Base-by-base conservation (phyloP, 83 land plant genomes). In the Diphasiastrum complanatum region DNA sequence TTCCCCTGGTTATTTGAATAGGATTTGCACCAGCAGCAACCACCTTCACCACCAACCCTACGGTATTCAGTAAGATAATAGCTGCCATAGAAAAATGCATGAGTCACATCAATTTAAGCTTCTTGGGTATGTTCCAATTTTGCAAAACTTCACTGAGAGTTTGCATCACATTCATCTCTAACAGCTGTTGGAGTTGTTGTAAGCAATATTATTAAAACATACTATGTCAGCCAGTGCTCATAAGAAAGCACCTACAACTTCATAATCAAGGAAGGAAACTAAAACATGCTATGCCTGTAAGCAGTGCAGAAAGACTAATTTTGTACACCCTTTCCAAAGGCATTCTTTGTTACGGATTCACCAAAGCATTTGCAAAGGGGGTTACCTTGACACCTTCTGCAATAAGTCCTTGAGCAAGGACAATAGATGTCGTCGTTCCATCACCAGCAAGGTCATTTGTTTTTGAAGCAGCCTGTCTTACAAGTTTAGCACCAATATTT, bases 401-500 rank as follows among this genome's bases (percentile, higher is more conserved):
- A 46, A 91, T 91, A n/a, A 91, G 79, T 29, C 95, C 97, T 61
- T 88, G 95, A 1, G 97, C 98, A 47, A 92, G 85, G 18, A 92
- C 98, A 51, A 85, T 88, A 26, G 98, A 88, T 1, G 98, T 88
- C 11, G 98, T 92, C 0, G 96, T 92, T 2, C 98, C 98, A 70
- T 92, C 98, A 30, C 96, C 96, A 73, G 97, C 97, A 64, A 88
- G 68, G 56, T 91, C 97, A 76, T 91, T 91, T 33, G 97, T 91
- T 73, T 83, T 91, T 16, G 91, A 71, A 47, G 95, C 95, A 40
- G 95, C 97, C 66, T 92, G 98, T 60, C 90, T 81, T 28, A 92
- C 98, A 45, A 92, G 56, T 67, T 85, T 87, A 20, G 96, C 98
- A 27, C 98, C 98, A 72, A 92, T 88, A 56, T 92, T 92, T 75